phyloP scores from a whole-genome alignment of 2,329 filamentous ascomycete species.

The Diaporthe australafricana region DNA sequence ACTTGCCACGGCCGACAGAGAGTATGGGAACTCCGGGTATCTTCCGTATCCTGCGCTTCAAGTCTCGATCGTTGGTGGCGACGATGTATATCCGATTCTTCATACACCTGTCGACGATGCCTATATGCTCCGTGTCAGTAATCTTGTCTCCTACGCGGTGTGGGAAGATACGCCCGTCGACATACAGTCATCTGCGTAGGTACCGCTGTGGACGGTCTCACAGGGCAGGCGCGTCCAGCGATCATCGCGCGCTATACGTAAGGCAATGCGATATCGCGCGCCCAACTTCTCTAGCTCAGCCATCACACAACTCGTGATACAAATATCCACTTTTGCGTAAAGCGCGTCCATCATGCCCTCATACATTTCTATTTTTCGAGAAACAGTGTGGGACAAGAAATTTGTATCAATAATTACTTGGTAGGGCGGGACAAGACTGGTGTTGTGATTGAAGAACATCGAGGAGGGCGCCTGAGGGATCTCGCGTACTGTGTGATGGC shows the following conservation, averaged over 20 bases:
- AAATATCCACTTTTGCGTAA: slow-evolving; percentile 89
- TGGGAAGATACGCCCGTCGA: background rate
- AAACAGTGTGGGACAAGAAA: slow-evolving; percentile 90
- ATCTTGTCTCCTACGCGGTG: background rate
- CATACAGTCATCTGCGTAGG: slow-evolving; percentile 71
- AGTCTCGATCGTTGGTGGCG: slow-evolving; percentile 79
- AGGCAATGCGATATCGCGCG: slow-evolving; percentile 86
- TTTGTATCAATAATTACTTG: slow-evolving; percentile 86
- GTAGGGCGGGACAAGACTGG: slow-evolving; percentile 86
- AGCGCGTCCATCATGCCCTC: slow-evolving; percentile 86
- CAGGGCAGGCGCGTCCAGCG: slow-evolving; percentile 88
- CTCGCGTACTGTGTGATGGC: slow-evolving; percentile 30
- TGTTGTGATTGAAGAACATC: slow-evolving; percentile 92
- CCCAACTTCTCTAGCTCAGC: slow-evolving; percentile 66
- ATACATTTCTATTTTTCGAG: slow-evolving; percentile 76
- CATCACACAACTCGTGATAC: slow-evolving; percentile 78
- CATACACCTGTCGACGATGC: slow-evolving; percentile 76
- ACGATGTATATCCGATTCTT: slow-evolving; percentile 84
- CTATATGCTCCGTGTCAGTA: slow-evolving; percentile 61
- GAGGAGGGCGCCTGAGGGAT: slow-evolving; percentile 80
- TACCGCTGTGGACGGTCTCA: slow-evolving; percentile 80
- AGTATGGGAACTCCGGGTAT: slow-evolving; percentile 75
- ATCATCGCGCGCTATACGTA: slow-evolving; percentile 89
- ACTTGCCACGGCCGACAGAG: slow-evolving; percentile 89
- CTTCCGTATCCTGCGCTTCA: slow-evolving; percentile 87